Evolutionary conservation across 805 yeast species (phyloP).

Genomic region (Myxozyma geophila): DNA sequence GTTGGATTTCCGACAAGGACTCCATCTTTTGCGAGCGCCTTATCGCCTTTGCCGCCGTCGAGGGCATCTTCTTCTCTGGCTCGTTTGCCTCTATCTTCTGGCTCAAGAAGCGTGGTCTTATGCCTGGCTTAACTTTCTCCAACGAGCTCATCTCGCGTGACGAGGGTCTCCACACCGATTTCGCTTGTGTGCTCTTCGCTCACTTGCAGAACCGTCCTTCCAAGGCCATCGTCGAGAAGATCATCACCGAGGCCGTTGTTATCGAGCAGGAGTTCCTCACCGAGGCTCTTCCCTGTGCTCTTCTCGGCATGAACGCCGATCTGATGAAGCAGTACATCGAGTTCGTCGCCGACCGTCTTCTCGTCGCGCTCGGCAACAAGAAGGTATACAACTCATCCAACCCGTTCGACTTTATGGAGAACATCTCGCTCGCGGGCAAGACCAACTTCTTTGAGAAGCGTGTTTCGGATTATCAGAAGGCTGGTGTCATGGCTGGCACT

Average conservation of each 20-base stretch:
- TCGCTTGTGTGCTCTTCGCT: conserved; percentile 92
- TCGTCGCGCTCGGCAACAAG: conserved; percentile 87
- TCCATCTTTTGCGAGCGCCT: conserved; percentile 94
- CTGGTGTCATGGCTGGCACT: conserved; percentile 94
- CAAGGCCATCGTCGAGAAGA: conserved; percentile 74
- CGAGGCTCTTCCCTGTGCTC: conserved; percentile 90
- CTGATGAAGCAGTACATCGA: conserved; percentile 98
- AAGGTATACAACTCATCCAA: conserved; percentile 85
- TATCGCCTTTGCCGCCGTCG: conserved; percentile 98
- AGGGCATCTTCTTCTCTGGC: conserved; percentile 98
- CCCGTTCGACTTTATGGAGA: conserved; percentile 99
- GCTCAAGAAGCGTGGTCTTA: conserved; percentile 97
- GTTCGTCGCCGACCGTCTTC: conserved; percentile 94
- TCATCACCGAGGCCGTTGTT: conserved; percentile 91
- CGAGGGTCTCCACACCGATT: conserved; percentile 98
- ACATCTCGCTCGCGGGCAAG: conserved; percentile 97
- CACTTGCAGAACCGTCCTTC: conserved; percentile 91
- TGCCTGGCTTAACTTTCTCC: conserved; percentile 98
- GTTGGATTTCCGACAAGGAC: conserved; percentile 90
- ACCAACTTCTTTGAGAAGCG: conserved; percentile 99
- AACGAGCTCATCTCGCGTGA: conserved; percentile 97
- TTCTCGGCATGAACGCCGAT: conserved; percentile 91
- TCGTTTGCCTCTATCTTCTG: conserved; percentile 98
- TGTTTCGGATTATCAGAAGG: conserved; percentile 98
- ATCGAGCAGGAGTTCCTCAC: conserved; percentile 94